Conservation (phyloP, 257 asterid genomes). For the Paulownia fortunei region DNA sequence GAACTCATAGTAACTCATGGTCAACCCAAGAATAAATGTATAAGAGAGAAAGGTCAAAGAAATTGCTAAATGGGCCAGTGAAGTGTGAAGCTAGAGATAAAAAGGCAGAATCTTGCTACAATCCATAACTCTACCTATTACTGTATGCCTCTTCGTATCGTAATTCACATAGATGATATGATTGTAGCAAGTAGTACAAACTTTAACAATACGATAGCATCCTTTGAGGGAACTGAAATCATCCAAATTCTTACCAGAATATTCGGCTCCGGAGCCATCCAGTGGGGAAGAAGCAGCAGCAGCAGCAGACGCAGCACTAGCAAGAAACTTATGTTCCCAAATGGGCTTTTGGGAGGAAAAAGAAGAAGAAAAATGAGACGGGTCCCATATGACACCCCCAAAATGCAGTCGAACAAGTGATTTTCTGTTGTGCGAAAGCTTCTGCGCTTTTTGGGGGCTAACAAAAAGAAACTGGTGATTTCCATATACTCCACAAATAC, state of each 20-base stretch:
- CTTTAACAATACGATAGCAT: neutral
- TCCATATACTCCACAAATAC: constrained; percentile 27
- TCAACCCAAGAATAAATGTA: neutral
- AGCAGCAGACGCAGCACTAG: constrained; percentile 53
- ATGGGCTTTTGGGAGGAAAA: constrained; percentile 25
- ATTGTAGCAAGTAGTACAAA: neutral
- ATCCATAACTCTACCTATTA: neutral
- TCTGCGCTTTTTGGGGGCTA: constrained; percentile 32
- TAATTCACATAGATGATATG: neutral
- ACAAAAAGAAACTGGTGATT: constrained; percentile 30
- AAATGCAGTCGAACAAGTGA: neutral
- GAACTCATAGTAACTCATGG: neutral
- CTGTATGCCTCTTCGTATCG: neutral
- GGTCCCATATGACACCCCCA: constrained; percentile 21
- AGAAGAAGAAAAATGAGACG: constrained; percentile 6
- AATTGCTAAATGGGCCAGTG: neutral
- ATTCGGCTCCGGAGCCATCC: constrained; percentile 55
- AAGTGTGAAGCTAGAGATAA: neutral
- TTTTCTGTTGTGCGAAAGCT: constrained; percentile 22
- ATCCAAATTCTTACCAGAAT: constrained; percentile 46
- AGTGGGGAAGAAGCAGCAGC: constrained; percentile 51
- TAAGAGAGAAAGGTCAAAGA: neutral
- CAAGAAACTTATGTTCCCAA: constrained; percentile 22
- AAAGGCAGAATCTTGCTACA: neutral
- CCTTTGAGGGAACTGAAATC: neutral